Base-by-base conservation (phyloP, 2,329 filamentous ascomycete species). In the Nemania serpens region DNA sequence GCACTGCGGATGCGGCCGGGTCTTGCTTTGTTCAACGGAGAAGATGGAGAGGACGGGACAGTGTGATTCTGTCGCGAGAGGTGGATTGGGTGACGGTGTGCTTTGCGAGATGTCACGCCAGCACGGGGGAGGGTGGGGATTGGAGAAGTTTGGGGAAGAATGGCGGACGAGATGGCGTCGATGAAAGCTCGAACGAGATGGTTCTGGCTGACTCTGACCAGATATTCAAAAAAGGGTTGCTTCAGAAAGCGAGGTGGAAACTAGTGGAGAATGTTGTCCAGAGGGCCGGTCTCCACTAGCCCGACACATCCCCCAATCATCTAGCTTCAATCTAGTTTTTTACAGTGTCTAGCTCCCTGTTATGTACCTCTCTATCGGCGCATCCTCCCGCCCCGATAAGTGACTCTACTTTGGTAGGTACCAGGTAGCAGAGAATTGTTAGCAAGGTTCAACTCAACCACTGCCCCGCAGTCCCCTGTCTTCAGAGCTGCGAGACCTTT, bases 1-100 rank as follows among this genome's bases (percentile, higher is more conserved):
- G 68, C 63, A 66, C 57, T 55, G 55, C 59, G 41, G 50, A 59
- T 49, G 48, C 36, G 58, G 59, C 29, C 37, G 47, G 25, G 55
- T 61, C 58, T n/a, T 64, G 49, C 62, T 56, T 55, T 46, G 48
- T 60, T n/a, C 37, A 41, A 50, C 45, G 39, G 49, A 36, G 41
- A 20, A n/a, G 29, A 50, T 18, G 17, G 12, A 29, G 15, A n/a
- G n/a, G 45, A 20, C 25, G 25, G 25, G 3, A 29, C 25, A 29
- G 25, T 29, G 25, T 29, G 25, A 29, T 29, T 3, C 25, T 7
- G 25, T 29, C 25, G 25, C 25, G 25, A 29, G 25, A 29, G 25
- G 25, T 29, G 25, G 25, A 7, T 7, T 29, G 25, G 25, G 34
- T 50, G 45, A 46, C 41, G n/a, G 25, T 46, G 22, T 13, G n/a